Evolutionary conservation across 768 basidiomycete genomes (phyloP), one percentile per base, ranked within the genome.

Genomic region (Tricholoma furcatifolium): DNA sequence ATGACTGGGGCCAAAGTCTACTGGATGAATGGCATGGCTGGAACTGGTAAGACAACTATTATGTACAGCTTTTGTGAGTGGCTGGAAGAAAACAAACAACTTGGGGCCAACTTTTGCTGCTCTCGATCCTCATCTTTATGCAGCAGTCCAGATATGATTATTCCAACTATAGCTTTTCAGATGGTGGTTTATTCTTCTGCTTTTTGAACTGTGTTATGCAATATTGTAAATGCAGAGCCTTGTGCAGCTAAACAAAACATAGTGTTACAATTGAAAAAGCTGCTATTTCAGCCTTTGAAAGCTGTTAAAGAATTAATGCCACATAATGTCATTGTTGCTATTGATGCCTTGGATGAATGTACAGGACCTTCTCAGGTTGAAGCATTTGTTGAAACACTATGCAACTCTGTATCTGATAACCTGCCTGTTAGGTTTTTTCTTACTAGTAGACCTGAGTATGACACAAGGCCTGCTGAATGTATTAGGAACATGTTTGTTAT

Each of bases 281-380:
- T 65, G 8, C 53, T 63, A 6, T 18, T 21, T 43, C 18, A 15
- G 20, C 20, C 53, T 31, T 43, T 60, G 12, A 53, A 53, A 46
- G 56, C 59, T 5, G 39, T 62, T 20, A 23, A 21, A 20, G 15
- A 18, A 2, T 2, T 2, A 34, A 2, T 40, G 21, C 24, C 35
- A 15, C 43, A 18, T 27, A 55, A 47, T 32, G 48, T 23, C 18
- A 47, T 54, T n/a, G 23, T 54, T 38, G 53, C 48, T 6, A 27
- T 65, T 17, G 64, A 64, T 55, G 64, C 63, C 18, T 32, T 65
- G 10, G 64, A 64, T 47, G 64, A 65, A 61, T 65, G 62, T 54
- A 45, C 56, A 8, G 48, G 40, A 14, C 3, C 15, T 23, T 14
- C 7, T 11, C 9, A n/a, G 8, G 11, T 30, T 36, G 17, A 18